These are phyloP conservation scores for Colletotrichum sp. DNA, from an alignment of 2,329 filamentous ascomycete genomes.

Conservation along the genomic window DNA sequence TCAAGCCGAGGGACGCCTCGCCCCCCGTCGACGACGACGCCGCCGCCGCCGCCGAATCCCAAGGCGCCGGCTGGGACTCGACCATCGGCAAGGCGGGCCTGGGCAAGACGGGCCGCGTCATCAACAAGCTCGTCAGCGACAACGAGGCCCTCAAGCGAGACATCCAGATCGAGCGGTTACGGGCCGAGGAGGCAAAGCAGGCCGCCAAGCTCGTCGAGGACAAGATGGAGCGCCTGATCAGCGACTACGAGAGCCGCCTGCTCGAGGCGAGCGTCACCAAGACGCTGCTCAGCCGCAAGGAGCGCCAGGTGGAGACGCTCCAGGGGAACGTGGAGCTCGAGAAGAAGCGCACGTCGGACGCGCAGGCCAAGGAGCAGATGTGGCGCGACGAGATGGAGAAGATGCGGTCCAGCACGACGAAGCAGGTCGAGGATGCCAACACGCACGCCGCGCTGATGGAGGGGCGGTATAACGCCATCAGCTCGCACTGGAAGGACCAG, in stretches of 20 bases:
- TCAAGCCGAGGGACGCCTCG: conserved; percentile 11
- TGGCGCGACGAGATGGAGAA: conserved; percentile 71
- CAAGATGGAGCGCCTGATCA: conserved; percentile 71
- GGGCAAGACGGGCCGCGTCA: conserved; percentile 78
- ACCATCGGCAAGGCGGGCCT: conserved; percentile 73
- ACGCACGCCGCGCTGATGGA: conserved; percentile 71
- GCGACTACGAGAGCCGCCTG: conserved; percentile 72
- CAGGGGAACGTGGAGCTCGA: conserved; percentile 69
- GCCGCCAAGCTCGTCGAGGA: conserved; percentile 71
- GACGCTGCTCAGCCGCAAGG: conserved; percentile 72
- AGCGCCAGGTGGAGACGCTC: conserved; percentile 75
- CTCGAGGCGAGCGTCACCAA: conserved; percentile 76
- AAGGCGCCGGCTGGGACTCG: conserved; percentile 61
- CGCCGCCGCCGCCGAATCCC: conserved; percentile 32
- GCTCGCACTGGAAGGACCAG: conserved; percentile 70
- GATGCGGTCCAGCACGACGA: conserved; percentile 61
- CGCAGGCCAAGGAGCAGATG: conserved; percentile 62
- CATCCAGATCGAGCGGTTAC: conserved; percentile 67
- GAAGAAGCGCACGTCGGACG: conserved; percentile 63
- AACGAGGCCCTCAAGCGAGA: conserved; percentile 81
- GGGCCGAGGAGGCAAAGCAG: conserved; percentile 74
- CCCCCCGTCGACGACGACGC: conserved; percentile 12
- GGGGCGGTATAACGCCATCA: conserved; percentile 71
- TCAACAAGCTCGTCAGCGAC: conserved; percentile 81
- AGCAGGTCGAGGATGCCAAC: conserved; percentile 70